Percentiles rank a stretch among this genome's conserved stretches.
Conservation (phyloP, 768 basidiomycete species). For the Chalciporus pseudorubinellus region DNA sequence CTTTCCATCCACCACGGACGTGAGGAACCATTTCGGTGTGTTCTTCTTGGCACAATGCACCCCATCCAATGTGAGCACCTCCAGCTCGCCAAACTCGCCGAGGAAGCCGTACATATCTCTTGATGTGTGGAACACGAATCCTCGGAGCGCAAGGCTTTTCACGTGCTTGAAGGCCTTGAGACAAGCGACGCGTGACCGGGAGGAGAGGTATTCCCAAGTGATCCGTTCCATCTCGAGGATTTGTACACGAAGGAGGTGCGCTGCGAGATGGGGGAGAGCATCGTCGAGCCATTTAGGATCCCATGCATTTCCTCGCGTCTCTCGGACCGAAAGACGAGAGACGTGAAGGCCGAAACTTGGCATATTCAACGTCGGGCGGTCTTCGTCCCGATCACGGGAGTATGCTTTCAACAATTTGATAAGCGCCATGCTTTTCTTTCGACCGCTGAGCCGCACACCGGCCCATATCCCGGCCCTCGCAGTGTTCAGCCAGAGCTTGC, state of each 20-base stretch:
- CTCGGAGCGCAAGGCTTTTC: conserved; percentile 21
- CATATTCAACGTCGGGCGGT: conserved; percentile 33
- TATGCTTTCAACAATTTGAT: conserved; percentile 20
- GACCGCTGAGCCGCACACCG: conserved; percentile 16
- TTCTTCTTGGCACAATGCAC: conserved; percentile 25
- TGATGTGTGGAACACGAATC: conserved; percentile 25
- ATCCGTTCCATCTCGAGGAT: conserved; percentile 29
- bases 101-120: conserved; percentile 29
- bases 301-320: conserved; percentile 31
- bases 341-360: conserved; percentile 61
- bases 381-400: conserved; percentile 20
- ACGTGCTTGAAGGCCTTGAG: conserved; percentile 23
- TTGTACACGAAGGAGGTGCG: conserved; percentile 19
- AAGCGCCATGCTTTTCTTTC: conserved; percentile 21
- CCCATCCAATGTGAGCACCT: conserved; percentile 29
- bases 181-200: conserved; percentile 25
- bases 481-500: conserved; percentile 28
- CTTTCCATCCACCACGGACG: conserved; percentile 7
- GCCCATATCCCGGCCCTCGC: conserved; percentile 26
- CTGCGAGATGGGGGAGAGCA: conserved; percentile 24
- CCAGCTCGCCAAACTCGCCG: conserved; percentile 25
- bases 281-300: conserved; percentile 35
- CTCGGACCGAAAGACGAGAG: conserved; percentile 23
- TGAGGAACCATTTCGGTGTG: conserved; percentile 11
- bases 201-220: conserved; percentile 34